Conservation (phyloP, 176 grass and related monocot species). For the barley (Hordeum vulgare) region MorexV3_pseudomolecules_assembly NC_058521.1:443611120-443611619, state of each 20-base stretch:
- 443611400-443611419: neutral
- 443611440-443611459: neutral
- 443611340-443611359: neutral
- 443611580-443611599: neutral
- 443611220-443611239: no score
- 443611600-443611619: neutral
- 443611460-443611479: neutral
- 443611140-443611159: no score
- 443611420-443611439: neutral
- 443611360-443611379: neutral
- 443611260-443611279: no score
- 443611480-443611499: neutral
- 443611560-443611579: neutral
- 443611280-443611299: no score
- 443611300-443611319: no score
- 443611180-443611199: no score
- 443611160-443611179: no score
- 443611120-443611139: no score
- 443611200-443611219: no score
- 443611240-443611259: no score
- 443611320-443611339: neutral
- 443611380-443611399: neutral
- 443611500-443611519: neutral
- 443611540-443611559: neutral
- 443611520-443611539: neutral